These are phyloP conservation scores for Apophysomyces variabilis DNA, from an alignment of 371 early-diverging fungal species.

Conservation along the genomic window DNA sequence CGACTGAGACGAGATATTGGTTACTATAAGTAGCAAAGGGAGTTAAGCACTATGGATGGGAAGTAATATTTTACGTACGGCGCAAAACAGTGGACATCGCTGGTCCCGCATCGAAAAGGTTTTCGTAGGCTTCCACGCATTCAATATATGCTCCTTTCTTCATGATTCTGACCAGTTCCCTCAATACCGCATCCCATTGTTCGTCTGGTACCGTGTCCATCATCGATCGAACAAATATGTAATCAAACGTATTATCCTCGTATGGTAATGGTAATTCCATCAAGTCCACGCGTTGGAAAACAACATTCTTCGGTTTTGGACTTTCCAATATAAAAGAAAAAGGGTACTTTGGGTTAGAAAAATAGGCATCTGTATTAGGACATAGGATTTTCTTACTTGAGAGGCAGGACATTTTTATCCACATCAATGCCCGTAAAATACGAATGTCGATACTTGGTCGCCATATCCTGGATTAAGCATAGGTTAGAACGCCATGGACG, in stretches of 20 bases:
- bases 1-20: slow-evolving; percentile 6
- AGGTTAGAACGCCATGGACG: neutral
- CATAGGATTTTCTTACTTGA: slow-evolving; percentile 25
- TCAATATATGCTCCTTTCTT: slow-evolving; percentile 53
- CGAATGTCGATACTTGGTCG: slow-evolving; percentile 38
- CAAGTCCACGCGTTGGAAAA: slow-evolving; percentile 41
- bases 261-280: slow-evolving; percentile 45
- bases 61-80: slow-evolving; percentile 21
- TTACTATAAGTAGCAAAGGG: neutral
- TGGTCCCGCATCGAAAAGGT: slow-evolving; percentile 49
- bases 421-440: slow-evolving; percentile 51
- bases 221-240: slow-evolving; percentile 51
- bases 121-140: slow-evolving; percentile 49
- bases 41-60: neutral
- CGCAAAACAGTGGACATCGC: slow-evolving; percentile 41
- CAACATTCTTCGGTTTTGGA: slow-evolving; percentile 30
- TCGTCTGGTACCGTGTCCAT: slow-evolving; percentile 41
- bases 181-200: slow-evolving; percentile 42
- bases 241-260: slow-evolving; percentile 46
- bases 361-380: neutral
- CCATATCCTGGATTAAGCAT: slow-evolving; percentile 41
- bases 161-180: slow-evolving; percentile 45
- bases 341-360: neutral
- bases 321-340: neutral
- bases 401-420: slow-evolving; percentile 42